phyloP scores from a whole-genome alignment of 371 early-diverging fungal species.

The Smittium culicis region DNA sequence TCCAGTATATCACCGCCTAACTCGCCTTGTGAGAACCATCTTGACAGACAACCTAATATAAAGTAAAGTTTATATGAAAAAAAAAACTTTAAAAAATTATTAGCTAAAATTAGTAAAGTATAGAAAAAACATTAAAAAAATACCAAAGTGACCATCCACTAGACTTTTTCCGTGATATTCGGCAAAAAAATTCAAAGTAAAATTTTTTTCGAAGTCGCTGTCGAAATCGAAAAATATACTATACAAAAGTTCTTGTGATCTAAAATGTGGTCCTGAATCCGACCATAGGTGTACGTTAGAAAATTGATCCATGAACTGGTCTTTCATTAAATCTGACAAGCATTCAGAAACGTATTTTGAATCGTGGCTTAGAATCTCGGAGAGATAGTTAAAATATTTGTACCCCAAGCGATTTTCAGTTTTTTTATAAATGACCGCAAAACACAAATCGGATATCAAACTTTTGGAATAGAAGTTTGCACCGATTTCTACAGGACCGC shows the following conservation, averaged over 20 bases:
- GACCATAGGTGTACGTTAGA: not conserved
- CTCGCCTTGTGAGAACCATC: not conserved
- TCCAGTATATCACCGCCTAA: not conserved
- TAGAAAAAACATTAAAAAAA: not conserved
- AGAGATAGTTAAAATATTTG: not conserved
- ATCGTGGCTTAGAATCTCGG: not conserved
- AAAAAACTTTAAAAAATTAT: not conserved
- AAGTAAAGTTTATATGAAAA: not conserved
- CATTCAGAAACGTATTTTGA: not conserved
- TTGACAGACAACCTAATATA: not conserved
- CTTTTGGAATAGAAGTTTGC: not conserved
- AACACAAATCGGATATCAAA: not conserved
- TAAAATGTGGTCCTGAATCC: not conserved
- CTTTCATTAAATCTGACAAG: not conserved
- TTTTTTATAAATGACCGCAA: not conserved
- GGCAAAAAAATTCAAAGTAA: not conserved
- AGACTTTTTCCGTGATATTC: not conserved
- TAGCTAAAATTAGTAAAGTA: too few species aligned
- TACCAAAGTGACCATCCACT: not conserved
- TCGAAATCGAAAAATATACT: not conserved
- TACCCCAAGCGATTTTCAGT: not conserved
- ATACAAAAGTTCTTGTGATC: not conserved
- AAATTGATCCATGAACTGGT: not conserved
- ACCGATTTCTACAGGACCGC: not conserved
- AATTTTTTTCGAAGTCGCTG: not conserved